phyloP scores from a whole-genome alignment of 164 flowering plant species.

The Liquidambar formosana region DNA sequence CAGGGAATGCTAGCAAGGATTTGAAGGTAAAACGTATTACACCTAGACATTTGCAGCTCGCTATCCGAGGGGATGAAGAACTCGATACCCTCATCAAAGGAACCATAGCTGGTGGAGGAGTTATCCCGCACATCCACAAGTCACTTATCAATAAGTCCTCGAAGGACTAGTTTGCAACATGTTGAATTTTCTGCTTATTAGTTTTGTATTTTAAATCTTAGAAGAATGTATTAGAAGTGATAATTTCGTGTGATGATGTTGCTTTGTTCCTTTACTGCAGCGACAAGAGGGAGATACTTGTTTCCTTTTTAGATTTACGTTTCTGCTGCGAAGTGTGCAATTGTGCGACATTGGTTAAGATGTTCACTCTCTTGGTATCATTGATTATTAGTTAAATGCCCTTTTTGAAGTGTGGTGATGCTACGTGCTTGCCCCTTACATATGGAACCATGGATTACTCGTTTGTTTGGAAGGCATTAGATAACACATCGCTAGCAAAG shows the following conservation, averaged over 20 bases:
- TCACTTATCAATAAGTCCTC: conserved; percentile 41
- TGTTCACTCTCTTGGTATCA: too few species aligned
- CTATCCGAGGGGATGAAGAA: conserved; percentile 41
- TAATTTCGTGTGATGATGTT: background rate
- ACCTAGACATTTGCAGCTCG: conserved; percentile 42
- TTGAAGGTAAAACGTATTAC: conserved; percentile 42
- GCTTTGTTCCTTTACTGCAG: background rate
- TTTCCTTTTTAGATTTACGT: background rate
- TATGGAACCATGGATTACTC: too few species aligned
- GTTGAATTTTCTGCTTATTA: background rate
- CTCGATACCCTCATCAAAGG: conserved; percentile 43
- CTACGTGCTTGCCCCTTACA: too few species aligned
- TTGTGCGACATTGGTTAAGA: background rate
- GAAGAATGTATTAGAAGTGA: background rate
- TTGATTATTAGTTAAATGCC: too few species aligned
- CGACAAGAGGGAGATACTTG: background rate
- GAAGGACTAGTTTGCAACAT: conserved; percentile 21
- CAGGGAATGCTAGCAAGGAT: conserved; percentile 45
- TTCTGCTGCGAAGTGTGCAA: background rate
- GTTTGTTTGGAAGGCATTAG: too few species aligned
- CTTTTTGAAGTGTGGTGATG: too few species aligned
- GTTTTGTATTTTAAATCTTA: background rate
- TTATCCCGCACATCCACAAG: conserved; percentile 43
- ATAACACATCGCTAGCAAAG: too few species aligned
- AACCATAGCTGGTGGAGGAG: conserved; percentile 46